Percentiles rank a stretch among this genome's conserved stretches.
Evolutionary conservation across 2,329 filamentous ascomycete genomes (phyloP).

Genomic region (Kalaharituber pfeilii): DNA sequence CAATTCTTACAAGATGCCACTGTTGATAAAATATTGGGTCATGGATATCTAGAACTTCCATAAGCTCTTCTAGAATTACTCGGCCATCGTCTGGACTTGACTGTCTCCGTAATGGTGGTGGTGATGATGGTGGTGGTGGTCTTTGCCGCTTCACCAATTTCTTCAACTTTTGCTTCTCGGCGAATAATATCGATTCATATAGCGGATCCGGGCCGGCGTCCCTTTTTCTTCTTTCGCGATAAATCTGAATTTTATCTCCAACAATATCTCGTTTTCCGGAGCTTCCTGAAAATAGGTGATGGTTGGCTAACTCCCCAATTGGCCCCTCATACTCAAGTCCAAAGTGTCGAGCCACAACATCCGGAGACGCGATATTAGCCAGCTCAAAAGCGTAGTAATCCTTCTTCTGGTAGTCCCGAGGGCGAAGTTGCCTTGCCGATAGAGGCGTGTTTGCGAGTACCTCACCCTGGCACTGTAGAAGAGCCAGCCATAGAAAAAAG

Average conservation of each 20-base stretch:
- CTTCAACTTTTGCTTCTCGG: constrained; percentile 57
- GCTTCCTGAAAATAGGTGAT: constrained; percentile 69
- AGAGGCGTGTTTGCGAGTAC: constrained; percentile 32
- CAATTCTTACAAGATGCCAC: constrained; percentile 55
- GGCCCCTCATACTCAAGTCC: constrained; percentile 66
- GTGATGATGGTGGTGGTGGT: constrained; percentile 24
- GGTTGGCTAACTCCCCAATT: constrained; percentile 57
- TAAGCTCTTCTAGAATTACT: constrained; percentile 33
- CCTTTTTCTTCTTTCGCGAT: constrained; percentile 39
- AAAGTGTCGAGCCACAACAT: constrained; percentile 51
- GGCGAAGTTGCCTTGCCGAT: constrained; percentile 34
- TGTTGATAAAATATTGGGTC: constrained; percentile 89
- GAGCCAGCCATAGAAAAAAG: constrained; percentile 23
- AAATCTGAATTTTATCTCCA: constrained; percentile 35
- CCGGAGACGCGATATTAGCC: constrained; percentile 45
- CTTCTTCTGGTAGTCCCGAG: constrained; percentile 57
- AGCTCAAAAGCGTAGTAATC: constrained; percentile 93
- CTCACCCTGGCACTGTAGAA: constrained; percentile 37
- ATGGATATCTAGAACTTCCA: constrained; percentile 50
- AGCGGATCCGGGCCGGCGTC: constrained; percentile 31
- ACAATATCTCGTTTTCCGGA: constrained; percentile 41
- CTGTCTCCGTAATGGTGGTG: no score
- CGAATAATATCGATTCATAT: constrained; percentile 57
- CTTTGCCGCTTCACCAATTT: constrained; percentile 43
- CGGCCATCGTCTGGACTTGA: constrained; percentile 7